Conservation (phyloP, 2,329 filamentous ascomycete genomes). For the Stylonectria norvegica region DNA sequence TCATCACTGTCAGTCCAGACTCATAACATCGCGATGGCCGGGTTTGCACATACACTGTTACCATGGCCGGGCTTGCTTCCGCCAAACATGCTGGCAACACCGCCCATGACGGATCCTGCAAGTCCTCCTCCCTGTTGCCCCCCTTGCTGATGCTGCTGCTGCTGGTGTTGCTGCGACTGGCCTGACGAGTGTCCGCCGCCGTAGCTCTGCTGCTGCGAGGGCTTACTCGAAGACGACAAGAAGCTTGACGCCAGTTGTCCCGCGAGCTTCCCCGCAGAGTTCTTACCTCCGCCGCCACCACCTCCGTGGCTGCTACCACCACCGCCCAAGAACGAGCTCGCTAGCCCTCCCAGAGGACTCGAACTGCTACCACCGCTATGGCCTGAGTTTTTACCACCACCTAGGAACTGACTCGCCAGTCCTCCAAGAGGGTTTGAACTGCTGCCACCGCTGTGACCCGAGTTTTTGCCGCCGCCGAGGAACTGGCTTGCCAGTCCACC, state of each 20-base stretch:
- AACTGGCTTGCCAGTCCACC: conserved; percentile 48
- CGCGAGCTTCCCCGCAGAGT: conserved; percentile 52
- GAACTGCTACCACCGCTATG: conserved; percentile 34
- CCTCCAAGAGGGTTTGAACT: conserved; percentile 41
- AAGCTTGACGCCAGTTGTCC: conserved; percentile 55
- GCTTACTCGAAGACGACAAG: conserved; percentile 50
- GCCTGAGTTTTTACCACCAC: conserved; percentile 41
- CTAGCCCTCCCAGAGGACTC: conserved; percentile 43
- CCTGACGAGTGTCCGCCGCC: conserved; percentile 44
- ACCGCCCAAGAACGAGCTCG: conserved; percentile 46
- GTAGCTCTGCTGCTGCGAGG: conserved; percentile 44
- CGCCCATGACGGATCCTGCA: conserved; percentile 52
- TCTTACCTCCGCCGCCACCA: conserved; percentile 35
- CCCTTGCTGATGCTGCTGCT: too few relatives aligned
- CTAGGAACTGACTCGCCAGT: conserved; percentile 49
- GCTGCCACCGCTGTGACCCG: conserved; percentile 30
- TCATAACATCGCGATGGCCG: neutral
- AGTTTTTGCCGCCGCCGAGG: conserved; percentile 45
- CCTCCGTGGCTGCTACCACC: conserved; percentile 25
- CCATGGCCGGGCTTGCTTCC: conserved; percentile 39
- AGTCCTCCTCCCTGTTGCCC: conserved; percentile 37
- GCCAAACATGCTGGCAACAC: conserved; percentile 53
- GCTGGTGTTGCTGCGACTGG: conserved; percentile 37
- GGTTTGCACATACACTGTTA: conserved; percentile 28
- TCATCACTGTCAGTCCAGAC: conserved; percentile 12